Percentiles rank a stretch among this genome's conserved stretches.
Evolutionary conservation across 306 rosid genomes (phyloP).

Genomic region (Acacia crassicarpa): DNA sequence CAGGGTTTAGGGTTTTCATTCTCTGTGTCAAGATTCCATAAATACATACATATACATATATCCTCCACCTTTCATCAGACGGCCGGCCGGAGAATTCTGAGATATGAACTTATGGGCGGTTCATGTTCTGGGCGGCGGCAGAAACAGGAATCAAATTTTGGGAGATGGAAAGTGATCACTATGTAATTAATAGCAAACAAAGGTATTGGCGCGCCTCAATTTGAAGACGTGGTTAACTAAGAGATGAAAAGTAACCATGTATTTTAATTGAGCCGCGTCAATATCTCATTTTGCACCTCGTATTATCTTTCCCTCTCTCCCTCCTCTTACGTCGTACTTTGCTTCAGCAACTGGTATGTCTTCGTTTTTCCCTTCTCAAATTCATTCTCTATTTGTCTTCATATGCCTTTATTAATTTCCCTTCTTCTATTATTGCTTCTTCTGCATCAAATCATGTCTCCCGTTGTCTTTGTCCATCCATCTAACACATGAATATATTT

Average conservation of each 20-base stretch:
- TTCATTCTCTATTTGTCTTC: neutral
- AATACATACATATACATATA: no score
- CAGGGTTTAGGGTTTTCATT: neutral
- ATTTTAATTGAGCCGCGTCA: constrained; percentile 94
- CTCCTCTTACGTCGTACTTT: neutral
- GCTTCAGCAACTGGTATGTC: constrained; percentile 28
- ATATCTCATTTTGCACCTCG: constrained; percentile 65
- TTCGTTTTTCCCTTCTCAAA: neutral
- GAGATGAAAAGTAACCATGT: constrained; percentile 37
- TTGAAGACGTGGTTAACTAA: constrained; percentile 51
- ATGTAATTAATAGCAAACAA: constrained; percentile 11
- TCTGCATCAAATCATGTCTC: neutral
- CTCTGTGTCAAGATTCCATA: neutral
- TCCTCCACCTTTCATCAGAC: neutral
- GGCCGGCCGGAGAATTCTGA: no score
- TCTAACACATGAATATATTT: neutral
- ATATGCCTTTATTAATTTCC: neutral
- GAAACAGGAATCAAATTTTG: neutral
- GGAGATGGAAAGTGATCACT: constrained; percentile 38
- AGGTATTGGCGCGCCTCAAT: constrained; percentile 88
- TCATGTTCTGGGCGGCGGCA: neutral
- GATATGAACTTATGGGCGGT: neutral
- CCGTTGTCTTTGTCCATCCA: neutral
- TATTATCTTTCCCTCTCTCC: neutral
- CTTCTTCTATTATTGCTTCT: constrained; percentile 1